Conservation (phyloP, 2,329 filamentous ascomycete species). For the Macrophomina phaseolina region DNA sequence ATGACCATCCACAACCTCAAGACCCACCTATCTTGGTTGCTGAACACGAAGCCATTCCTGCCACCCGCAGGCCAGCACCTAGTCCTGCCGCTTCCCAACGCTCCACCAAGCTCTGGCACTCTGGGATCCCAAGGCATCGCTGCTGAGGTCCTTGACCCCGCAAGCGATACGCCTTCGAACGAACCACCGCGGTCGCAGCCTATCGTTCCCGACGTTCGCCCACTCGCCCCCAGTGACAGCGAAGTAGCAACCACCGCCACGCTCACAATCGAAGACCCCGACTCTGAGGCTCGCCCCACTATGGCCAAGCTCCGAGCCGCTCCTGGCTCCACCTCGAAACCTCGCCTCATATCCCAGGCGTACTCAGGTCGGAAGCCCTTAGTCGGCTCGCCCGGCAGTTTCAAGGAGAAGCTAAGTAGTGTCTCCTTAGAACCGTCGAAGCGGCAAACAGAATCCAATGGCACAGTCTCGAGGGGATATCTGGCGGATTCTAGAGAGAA, state of each 20-base stretch:
- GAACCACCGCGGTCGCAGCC: constrained; percentile 34
- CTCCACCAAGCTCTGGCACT: constrained; percentile 35
- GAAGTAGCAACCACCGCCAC: background rate
- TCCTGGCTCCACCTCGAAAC: constrained; percentile 49
- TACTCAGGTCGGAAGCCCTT: background rate
- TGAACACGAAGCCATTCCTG: constrained; percentile 52
- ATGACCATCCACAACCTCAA: constrained; percentile 58
- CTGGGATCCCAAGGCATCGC: constrained; percentile 32
- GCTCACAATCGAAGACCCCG: background rate
- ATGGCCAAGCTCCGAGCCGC: constrained; percentile 54
- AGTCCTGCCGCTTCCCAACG: background rate
- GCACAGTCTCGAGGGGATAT: background rate
- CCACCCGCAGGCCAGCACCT: constrained; percentile 35
- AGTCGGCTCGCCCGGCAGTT: background rate
- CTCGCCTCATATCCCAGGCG: constrained; percentile 40
- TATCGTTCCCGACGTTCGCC: constrained; percentile 32
- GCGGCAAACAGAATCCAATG: background rate
- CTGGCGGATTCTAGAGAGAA: background rate
- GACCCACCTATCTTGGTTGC: constrained; percentile 56
- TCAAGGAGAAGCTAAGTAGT: constrained; percentile 9
- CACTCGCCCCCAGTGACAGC: constrained; percentile 32
- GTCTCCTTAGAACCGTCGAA: constrained; percentile 11
- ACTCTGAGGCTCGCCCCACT: background rate
- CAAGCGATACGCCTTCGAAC: constrained; percentile 28
- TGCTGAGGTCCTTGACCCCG: constrained; percentile 27